Percentiles rank a stretch among this genome's conserved stretches.
These are phyloP conservation scores for Globisporangium radiosum DNA, from an alignment of 352 stramenopile species.

Conservation along the genomic window DNA sequence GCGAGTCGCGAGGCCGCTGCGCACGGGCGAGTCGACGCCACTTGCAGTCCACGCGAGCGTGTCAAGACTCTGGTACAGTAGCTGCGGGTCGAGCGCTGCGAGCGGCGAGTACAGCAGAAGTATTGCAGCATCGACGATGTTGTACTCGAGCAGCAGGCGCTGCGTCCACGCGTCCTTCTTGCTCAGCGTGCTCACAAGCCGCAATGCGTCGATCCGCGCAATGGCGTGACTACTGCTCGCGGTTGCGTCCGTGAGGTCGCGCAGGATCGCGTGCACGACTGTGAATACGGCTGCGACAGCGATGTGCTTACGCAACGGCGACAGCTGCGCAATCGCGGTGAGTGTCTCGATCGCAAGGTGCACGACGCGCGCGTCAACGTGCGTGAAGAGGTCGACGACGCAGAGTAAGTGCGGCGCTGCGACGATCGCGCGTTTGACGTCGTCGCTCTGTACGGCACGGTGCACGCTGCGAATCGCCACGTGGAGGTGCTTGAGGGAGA, in stretches of 20 bases:
- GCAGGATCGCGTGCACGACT: slow-evolving; percentile 27
- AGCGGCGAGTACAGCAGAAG: slow-evolving; percentile 42
- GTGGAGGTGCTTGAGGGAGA: slow-evolving; percentile 24
- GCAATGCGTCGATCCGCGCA: slow-evolving; percentile 33
- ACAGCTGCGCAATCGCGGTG: slow-evolving; percentile 21
- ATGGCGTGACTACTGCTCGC: slow-evolving; percentile 4
- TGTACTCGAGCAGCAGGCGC: slow-evolving; percentile 41
- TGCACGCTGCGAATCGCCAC: slow-evolving; percentile 19
- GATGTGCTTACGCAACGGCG: slow-evolving; percentile 21
- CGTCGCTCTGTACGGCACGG: slow-evolving; percentile 19
- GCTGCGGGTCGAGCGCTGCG: slow-evolving; percentile 20
- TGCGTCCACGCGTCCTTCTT: slow-evolving; percentile 45
- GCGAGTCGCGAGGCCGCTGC: slow-evolving; percentile 29
- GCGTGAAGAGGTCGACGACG: slow-evolving; percentile 37
- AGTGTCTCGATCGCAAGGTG: slow-evolving; percentile 30
- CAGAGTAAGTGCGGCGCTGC: slow-evolving; percentile 34
- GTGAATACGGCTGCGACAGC: slow-evolving; percentile 40
- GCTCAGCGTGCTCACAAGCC: slow-evolving; percentile 30
- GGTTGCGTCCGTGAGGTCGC: slow-evolving; percentile 18
- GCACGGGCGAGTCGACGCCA: slow-evolving; percentile 20
- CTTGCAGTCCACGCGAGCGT: slow-evolving; percentile 52
- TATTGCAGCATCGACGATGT: slow-evolving; percentile 40
- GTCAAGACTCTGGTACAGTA: slow-evolving; percentile 43
- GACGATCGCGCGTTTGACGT: slow-evolving; percentile 28
- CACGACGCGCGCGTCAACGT: slow-evolving; percentile 30